Conservation (phyloP, 208 protist genomes). For the Lotmaria passim region DNA sequence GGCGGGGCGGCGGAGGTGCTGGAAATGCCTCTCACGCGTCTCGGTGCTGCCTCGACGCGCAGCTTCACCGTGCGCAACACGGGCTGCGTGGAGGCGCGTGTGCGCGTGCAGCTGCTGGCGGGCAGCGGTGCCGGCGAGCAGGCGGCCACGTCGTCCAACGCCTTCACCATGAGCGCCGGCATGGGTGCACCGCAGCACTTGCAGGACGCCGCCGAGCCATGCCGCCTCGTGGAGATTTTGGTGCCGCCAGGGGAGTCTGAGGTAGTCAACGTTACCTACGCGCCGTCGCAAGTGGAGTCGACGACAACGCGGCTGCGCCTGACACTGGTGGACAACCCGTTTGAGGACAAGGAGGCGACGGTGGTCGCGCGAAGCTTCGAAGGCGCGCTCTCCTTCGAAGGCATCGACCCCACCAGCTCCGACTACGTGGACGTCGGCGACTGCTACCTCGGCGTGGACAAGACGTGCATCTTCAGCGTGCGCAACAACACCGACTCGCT, state of each 20-base stretch:
- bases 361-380: conserved; percentile 87
- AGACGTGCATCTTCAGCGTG: conserved; percentile 76
- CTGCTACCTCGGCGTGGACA: conserved; percentile 72
- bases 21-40: conserved; percentile 78
- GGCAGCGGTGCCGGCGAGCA: neutral
- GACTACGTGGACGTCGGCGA: conserved; percentile 90
- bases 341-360: conserved; percentile 89
- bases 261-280: conserved; percentile 61
- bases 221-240: conserved; percentile 43
- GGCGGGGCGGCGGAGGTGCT: conserved; percentile 59
- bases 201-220: conserved; percentile 22
- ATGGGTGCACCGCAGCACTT: conserved; percentile 35
- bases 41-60: conserved; percentile 56
- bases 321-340: conserved; percentile 91
- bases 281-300: conserved; percentile 58
- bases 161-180: conserved; percentile 45
- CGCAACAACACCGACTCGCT: conserved; percentile 78
- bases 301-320: conserved; percentile 70
- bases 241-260: conserved; percentile 64
- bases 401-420: conserved; percentile 75
- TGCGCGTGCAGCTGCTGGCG: conserved; percentile 65
- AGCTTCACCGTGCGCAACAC: conserved; percentile 87
- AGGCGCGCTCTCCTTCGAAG: conserved; percentile 89
- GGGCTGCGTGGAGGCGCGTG: conserved; percentile 80
- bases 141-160: neutral